Percentiles rank a stretch among this genome's conserved stretches.
phyloP scores from a whole-genome alignment of 2,329 filamentous ascomycete species.

The Aspergillus hiratsukae region DNA sequence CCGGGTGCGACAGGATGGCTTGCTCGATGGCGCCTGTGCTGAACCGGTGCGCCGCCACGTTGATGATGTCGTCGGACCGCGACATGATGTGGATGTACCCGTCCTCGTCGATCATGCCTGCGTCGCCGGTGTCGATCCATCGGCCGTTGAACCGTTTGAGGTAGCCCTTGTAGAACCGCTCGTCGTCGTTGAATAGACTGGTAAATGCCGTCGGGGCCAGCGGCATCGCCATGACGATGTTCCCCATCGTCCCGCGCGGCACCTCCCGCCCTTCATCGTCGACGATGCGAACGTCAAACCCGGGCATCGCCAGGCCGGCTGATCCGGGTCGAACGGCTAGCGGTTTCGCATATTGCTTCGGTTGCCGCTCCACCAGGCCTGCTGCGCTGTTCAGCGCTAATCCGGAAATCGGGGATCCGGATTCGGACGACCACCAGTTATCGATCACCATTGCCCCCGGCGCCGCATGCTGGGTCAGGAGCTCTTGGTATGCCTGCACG shows the following conservation, averaged over 20 bases:
- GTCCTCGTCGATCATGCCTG: conserved; percentile 76
- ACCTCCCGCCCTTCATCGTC: conserved; percentile 74
- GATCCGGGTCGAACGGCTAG: conserved; percentile 73
- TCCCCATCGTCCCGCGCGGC: conserved; percentile 72
- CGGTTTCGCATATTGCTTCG: conserved; percentile 38
- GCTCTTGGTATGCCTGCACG: conserved; percentile 71
- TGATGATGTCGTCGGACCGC: conserved; percentile 79
- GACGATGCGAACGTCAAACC: conserved; percentile 81
- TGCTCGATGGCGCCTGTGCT: conserved; percentile 89
- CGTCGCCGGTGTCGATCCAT: conserved; percentile 90
- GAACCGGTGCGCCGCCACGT: conserved; percentile 89
- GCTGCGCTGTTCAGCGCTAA: conserved; percentile 60
- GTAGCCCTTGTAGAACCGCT: conserved; percentile 81
- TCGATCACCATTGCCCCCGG: conserved; percentile 61
- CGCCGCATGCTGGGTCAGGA: conserved; percentile 64
- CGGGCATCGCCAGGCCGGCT: conserved; percentile 86
- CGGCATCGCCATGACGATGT: conserved; percentile 80
- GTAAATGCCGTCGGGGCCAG: conserved; percentile 82
- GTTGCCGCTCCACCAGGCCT: conserved; percentile 40
- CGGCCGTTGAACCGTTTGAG: conserved; percentile 73
- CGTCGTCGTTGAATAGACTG: conserved; percentile 79
- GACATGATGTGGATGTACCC: conserved; percentile 62
- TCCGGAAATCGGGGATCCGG: conserved; percentile 64
- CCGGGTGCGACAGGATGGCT: conserved; percentile 75
- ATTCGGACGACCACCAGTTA: conserved; percentile 72